These are phyloP conservation scores for Aspergillus tubingensis DNA, from an alignment of 2,329 filamentous ascomycete genomes.

Conservation along the genomic window DNA sequence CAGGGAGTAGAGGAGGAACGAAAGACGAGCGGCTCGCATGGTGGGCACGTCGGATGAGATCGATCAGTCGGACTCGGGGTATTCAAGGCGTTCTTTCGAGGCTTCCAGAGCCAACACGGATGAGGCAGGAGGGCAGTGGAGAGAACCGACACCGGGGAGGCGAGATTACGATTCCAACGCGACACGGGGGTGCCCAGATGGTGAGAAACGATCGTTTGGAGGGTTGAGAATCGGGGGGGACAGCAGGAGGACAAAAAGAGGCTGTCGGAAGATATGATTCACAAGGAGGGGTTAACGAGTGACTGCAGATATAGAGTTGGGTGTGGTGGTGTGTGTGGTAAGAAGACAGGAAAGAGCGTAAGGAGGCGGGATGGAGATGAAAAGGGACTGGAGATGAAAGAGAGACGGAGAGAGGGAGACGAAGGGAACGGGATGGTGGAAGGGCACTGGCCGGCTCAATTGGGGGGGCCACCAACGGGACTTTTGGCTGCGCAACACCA, in stretches of 20 bases:
- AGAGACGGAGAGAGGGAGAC: slow-evolving; percentile 8
- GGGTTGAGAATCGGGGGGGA: not conserved
- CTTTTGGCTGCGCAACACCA: slow-evolving; percentile 12
- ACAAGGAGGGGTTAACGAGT: slow-evolving; percentile 23
- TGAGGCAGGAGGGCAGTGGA: not conserved
- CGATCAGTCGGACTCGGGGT: not conserved
- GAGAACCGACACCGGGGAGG: slow-evolving; percentile 2
- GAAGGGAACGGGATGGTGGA: not conserved
- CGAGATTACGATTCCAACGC: slow-evolving; percentile 1
- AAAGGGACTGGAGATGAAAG: slow-evolving; percentile 14
- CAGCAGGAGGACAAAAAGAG: not conserved
- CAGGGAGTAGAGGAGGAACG: slow-evolving; percentile 36
- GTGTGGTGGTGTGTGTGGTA: slow-evolving; percentile 6
- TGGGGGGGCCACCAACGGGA: slow-evolving; percentile 2
- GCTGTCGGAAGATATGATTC: slow-evolving; percentile 1
- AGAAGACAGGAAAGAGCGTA: slow-evolving; percentile 11
- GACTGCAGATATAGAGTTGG: slow-evolving; percentile 15
- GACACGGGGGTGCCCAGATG: not conserved
- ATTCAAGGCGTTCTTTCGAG: not conserved
- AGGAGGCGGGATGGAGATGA: slow-evolving; percentile 17
- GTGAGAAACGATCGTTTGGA: not conserved
- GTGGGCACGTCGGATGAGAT: slow-evolving; percentile 15
- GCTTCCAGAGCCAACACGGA: slow-evolving; percentile 5
- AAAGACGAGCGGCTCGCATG: slow-evolving; percentile 36
- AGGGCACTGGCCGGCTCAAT: not conserved